Evolutionary conservation across 352 stramenopile genomes (phyloP), one percentile per base, ranked within the genome.

Genomic region (Globisporangium nodosum): DNA sequence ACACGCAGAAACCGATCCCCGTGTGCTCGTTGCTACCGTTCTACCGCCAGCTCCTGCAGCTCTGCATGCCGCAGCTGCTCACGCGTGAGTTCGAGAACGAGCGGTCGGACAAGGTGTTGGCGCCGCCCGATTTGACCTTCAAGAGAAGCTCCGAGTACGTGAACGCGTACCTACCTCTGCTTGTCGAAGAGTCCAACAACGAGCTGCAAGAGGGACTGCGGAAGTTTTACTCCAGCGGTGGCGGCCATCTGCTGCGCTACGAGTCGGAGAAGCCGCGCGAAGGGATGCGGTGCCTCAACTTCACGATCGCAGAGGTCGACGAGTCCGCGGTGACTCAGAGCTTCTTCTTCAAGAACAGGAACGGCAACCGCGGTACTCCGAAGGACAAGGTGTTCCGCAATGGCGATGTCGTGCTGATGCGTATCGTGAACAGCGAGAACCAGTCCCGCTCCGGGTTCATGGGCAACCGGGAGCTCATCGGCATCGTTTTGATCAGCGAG

Each of bases 131-230:
- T 0, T 64, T 92, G 16, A 90, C 66, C 24, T 96, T 91, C 54
- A 74, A 63, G 31, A 88, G 80, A 57, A 88, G 67, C 18, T 72
- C 73, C 2, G 84, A 90, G 13, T 96, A 96, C 52, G 70, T 87
- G 8, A 78, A 77, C 53, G 67, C 84, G n/a, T 96, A 92, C 46
- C 62, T 91, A 6, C 86, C 86, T 0, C 60, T 96, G 18, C 66
- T 96, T 42, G 52, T 96, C 0, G 86, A 94, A 71, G 86, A 96
- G 65, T 87, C 77, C 37, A 85, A 82, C 63, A 91, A 88, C 24
- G 86, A 94, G 60, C 65, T 96, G 27, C 75, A 88, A 57, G 78
- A 93, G 60, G 71, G 73, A 0, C 63, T 92, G 35, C 77, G 73
- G 40, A 77, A 73, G 46, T 76, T 66, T 35, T 77, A 68, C 35